phyloP scores from a whole-genome alignment of 257 asterid genomes.

The Primulina eburnea region DNA sequence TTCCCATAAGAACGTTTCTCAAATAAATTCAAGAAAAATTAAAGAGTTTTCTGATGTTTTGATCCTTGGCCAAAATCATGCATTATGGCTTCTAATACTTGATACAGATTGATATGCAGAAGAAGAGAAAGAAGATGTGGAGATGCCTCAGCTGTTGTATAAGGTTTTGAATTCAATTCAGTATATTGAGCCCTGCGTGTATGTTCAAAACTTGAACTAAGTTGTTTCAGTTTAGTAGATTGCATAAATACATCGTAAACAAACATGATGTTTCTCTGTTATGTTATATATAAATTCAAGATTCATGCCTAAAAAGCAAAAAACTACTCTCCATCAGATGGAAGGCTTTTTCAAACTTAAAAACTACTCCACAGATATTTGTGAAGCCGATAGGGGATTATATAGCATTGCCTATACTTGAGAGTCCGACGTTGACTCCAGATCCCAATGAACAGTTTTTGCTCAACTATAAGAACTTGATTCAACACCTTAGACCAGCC shows the following conservation, averaged over 20 bases:
- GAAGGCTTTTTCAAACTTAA: too few species aligned
- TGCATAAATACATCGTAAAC: background rate
- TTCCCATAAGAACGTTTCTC: background rate
- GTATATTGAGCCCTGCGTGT: background rate
- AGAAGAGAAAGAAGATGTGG: conserved; percentile 27
- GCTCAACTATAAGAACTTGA: background rate
- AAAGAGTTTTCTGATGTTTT: conserved; percentile 13
- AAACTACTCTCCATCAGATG: too few species aligned
- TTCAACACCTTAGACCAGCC: background rate
- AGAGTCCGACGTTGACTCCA: background rate
- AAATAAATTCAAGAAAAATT: background rate
- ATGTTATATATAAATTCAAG: too few species aligned
- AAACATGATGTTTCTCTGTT: background rate
- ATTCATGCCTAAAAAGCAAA: too few species aligned
- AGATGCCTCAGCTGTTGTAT: conserved; percentile 34
- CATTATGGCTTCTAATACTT: conserved; percentile 25
- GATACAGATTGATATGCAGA: conserved; percentile 27
- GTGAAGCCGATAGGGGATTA: too few species aligned
- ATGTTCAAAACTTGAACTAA: background rate
- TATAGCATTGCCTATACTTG: background rate
- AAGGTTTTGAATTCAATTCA: conserved; percentile 1
- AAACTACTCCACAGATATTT: too few species aligned
- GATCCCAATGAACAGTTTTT: background rate
- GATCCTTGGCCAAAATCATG: conserved; percentile 35
- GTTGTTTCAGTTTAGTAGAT: background rate